Base-by-base conservation (phyloP, 306 rosid genomes). In the Cucurbita ficifolia region DNA sequence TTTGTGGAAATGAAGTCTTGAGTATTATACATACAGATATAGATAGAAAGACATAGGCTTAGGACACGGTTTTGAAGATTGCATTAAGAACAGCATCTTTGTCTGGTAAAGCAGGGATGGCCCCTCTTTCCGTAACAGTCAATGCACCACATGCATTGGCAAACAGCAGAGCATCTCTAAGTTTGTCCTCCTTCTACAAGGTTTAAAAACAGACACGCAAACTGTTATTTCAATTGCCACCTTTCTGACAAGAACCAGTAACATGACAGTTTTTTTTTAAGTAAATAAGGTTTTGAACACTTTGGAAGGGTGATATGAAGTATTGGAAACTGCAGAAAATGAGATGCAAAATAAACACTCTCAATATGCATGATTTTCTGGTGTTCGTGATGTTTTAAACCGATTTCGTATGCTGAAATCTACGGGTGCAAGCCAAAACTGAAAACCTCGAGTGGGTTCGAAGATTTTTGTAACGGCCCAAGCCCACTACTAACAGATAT, bases 41-140 rank as follows among this genome's bases (percentile, higher is more conserved):
- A 50, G 49, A 49, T 10, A 71, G 11, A 51, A 13, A 48, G 36
- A 13, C 21, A 53, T 17, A 4, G 5, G 81, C 57, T 70, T 88
- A 85, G 14, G 79, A 64, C 13, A 83, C 88, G 19, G 81, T 82
- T 70, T 87, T 81, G 75, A 88, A 82, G 76, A 89, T 78, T 77
- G 84, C 87, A 67, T 86, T 80, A 73, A 78, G 71, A 55, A 90
- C 97, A 56, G 91, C 89, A 81, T 86, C 96, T 81, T 83, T 87
- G 22, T 86, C 84, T 14, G 98, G 98, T 81, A 94, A 81, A 76
- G 95, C 97, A 17, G 98, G 98, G 79, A 94, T 90, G 56, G 97
- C 98, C n/a, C 97, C 98, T 84, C 98, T 90, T 79, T 81, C 96
- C 3, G 56, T 92, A 83, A 92, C 96, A 2, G 97, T 94, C 86